phyloP scores from a whole-genome alignment of 495 filamentous ascomycete genomes.

The Podospora pseudocomata region DNA sequence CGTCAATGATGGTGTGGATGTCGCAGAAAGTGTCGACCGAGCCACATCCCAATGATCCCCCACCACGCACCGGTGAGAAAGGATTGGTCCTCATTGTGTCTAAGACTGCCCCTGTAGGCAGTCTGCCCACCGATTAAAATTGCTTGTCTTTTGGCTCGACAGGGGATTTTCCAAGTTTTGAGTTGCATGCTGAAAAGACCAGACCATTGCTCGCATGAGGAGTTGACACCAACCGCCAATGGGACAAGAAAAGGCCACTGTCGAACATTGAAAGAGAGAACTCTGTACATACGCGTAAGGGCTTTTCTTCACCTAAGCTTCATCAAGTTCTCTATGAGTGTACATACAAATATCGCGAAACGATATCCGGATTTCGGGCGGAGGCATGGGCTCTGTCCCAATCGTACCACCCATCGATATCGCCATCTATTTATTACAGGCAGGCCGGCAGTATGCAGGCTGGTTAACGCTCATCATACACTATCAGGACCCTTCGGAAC shows the following conservation, averaged over 20 bases:
- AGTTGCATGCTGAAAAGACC: neutral
- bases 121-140: neutral
- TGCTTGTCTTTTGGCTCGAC: neutral
- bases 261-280: neutral
- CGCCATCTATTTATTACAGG: neutral
- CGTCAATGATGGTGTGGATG: slow-evolving; percentile 8
- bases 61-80: slow-evolving; percentile 6
- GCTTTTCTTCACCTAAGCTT: neutral
- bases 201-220: neutral
- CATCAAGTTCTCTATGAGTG: neutral
- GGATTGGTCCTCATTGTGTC: slow-evolving; percentile 2
- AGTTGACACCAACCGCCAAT: neutral
- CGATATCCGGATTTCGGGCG: too few species aligned
- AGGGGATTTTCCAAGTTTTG: slow-evolving; percentile 3
- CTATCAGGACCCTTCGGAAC: neutral
- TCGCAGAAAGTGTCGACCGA: neutral
- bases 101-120: neutral
- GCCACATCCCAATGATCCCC: slow-evolving; percentile 1
- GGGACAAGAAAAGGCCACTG: neutral
- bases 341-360: too few species aligned
- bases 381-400: too few species aligned
- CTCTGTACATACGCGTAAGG: neutral
- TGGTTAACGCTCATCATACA: neutral
- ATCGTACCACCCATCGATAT: too few species aligned
- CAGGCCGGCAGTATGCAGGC: neutral